phyloP scores from a whole-genome alignment of 768 basidiomycete genomes.

The Saitozyma sp. region DNA sequence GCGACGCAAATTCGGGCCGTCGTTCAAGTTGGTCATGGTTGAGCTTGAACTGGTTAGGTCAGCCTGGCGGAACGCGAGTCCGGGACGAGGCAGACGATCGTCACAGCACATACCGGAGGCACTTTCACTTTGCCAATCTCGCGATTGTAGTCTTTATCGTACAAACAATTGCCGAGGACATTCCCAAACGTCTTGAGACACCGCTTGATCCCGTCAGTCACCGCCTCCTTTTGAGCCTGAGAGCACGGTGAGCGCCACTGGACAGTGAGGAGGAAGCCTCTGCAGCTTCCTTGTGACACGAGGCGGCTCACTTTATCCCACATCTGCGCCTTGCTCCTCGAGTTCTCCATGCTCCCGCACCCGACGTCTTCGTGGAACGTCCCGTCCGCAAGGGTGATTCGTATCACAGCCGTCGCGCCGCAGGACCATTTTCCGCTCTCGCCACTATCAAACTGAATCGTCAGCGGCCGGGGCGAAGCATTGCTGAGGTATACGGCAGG shows the following conservation, averaged over 20 bases:
- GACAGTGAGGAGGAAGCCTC: background rate
- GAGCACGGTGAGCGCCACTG: conserved; percentile 7
- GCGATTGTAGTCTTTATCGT: conserved; percentile 84
- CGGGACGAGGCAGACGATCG: background rate
- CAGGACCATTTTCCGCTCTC: conserved; percentile 62
- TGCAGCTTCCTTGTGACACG: background rate
- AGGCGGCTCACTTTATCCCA: conserved; percentile 75
- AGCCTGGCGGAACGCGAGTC: background rate
- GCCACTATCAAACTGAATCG: conserved; percentile 66
- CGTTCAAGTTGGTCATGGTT: conserved; percentile 42
- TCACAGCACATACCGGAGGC: conserved; percentile 63
- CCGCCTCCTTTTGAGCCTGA: conserved; percentile 97
- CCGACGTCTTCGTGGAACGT: conserved; percentile 91
- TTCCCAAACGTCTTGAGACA: conserved; percentile 90
- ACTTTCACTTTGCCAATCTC: conserved; percentile 87
- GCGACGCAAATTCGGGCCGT: conserved; percentile 43
- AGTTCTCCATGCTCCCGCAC: conserved; percentile 82
- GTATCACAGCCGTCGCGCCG: conserved; percentile 79
- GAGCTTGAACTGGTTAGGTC: conserved; percentile 34
- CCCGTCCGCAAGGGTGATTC: conserved; percentile 85
- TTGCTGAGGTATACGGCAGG: no score
- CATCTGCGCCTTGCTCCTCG: conserved; percentile 77
- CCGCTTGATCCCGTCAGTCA: conserved; percentile 91
- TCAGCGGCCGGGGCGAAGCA: conserved; percentile 15
- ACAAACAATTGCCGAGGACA: conserved; percentile 92